phyloP scores from a whole-genome alignment of 2,329 filamentous ascomycete species.

The Aquanectria penicillioides region DNA sequence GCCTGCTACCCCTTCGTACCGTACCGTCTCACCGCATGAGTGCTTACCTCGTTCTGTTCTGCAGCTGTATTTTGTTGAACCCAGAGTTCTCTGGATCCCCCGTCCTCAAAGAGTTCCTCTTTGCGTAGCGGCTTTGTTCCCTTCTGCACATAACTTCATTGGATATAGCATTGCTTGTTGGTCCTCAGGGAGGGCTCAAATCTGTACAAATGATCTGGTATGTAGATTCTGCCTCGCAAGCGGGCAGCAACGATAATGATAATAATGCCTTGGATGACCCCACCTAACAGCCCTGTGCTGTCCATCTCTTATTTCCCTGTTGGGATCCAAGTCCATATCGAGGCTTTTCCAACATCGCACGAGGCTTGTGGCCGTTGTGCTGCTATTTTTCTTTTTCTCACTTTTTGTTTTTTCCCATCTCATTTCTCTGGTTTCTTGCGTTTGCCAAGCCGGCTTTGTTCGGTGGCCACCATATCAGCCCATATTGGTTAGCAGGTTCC shows the following conservation, averaged over 20 bases:
- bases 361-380: not conserved
- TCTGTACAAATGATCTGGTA: conserved; percentile 35
- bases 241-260: conserved; percentile 35
- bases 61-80: conserved; percentile 88
- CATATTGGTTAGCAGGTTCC: not conserved
- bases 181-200: conserved; percentile 28
- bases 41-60: conserved; percentile 22
- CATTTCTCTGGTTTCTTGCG: too few species aligned
- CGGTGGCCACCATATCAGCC: not conserved
- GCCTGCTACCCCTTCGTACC: conserved; percentile 47
- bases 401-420: not conserved
- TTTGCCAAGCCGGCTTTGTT: conserved; percentile 23
- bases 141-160: conserved; percentile 25
- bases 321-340: too few species aligned
- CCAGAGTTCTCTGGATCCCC: conserved; percentile 94
- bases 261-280: conserved; percentile 42
- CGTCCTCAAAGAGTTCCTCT: conserved; percentile 90
- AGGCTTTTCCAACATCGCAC: conserved; percentile 14
- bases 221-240: conserved; percentile 26
- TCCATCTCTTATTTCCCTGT: conserved; percentile 3
- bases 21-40: not conserved
- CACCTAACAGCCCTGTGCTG: not conserved
- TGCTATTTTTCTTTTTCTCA: not conserved
- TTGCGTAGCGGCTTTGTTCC: conserved; percentile 58
- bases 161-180: conserved; percentile 32